Base-by-base conservation (phyloP, 2,329 filamentous ascomycete species). In the Phoma sp. region DNA sequence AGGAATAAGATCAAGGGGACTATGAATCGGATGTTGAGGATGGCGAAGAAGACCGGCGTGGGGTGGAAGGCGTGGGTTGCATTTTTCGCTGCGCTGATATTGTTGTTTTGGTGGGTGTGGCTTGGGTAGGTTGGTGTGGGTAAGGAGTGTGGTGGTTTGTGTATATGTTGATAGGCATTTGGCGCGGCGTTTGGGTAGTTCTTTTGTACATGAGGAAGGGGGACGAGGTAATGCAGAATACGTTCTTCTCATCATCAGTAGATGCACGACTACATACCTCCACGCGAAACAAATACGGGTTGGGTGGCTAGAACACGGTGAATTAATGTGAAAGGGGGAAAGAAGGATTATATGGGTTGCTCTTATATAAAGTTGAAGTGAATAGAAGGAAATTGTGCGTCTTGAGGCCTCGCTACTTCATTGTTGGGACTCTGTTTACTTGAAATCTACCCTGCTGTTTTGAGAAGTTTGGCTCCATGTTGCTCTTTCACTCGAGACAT, bases 21-120 rank as follows among this genome's bases (percentile, higher is more conserved):
- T 17, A 98, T 99, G 95, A 96, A 92, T 74, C 84, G 93, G 55
- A 99, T 99, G 95, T 78, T 98, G 63, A 74, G 94, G 49, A 99
- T 99, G 95, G 95, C 95, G 4, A 86, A 98, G 79, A 84, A 87
- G 68, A 96, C 93, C 2, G 95, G 95, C n/a, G 88, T 99, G 9
- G 89, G 92, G 69, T 99, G 95, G 95, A 94, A 86, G 77, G 90
- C 93, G 53, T 99, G 95, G 95, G 75, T 97, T 46, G 83, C 81
- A 38, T 99, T 99, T 78, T 96, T 99, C 74, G 82, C 86, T 6
- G 90, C 88, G 32, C 91, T 98, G 17, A 85, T 89, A 60, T 73
- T 94, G 51, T 75, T 98, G 63, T 99, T 99, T 76, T 85, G 87
- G 64, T 99, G 94, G 75, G 94, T 98, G 55, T 97, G 94, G 93